These are phyloP conservation scores for Marasmius tenuissimus DNA, from an alignment of 1,284 basidiomycete genomes.

Conservation along the genomic window DNA sequence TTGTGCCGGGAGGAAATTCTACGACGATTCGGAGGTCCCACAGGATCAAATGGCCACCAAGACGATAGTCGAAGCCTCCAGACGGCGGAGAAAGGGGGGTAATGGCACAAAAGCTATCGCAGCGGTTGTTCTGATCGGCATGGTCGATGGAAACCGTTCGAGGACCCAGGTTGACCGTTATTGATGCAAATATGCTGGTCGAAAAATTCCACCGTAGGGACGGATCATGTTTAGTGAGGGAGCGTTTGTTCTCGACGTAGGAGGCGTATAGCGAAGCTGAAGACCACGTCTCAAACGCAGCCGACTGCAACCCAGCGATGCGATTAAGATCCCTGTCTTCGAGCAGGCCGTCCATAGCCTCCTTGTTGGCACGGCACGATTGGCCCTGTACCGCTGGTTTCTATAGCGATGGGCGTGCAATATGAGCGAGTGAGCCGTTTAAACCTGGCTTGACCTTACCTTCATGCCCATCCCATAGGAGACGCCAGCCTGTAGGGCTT, in stretches of 20 bases:
- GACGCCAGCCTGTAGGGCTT: too few species aligned
- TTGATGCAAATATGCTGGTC: conserved; percentile 3
- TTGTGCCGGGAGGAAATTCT: neutral
- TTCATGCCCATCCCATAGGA: neutral
- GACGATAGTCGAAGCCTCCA: neutral
- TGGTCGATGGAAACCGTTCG: conserved; percentile 4
- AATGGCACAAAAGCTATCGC: conserved; percentile 1
- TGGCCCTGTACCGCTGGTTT: neutral
- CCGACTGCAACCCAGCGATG: too few species aligned
- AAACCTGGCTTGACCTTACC: neutral
- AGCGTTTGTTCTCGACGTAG: neutral
- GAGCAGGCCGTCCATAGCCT: too few species aligned
- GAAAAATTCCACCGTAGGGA: neutral
- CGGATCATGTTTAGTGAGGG: neutral
- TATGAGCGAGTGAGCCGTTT: neutral
- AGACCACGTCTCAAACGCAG: too few species aligned
- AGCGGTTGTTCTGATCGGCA: conserved; percentile 3
- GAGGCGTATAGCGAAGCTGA: too few species aligned
- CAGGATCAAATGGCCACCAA: conserved; percentile 1
- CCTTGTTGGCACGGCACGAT: neutral
- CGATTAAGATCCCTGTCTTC: too few species aligned
- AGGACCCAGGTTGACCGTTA: conserved; percentile 5
- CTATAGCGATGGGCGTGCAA: neutral
- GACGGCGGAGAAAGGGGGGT: neutral
- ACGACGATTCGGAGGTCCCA: neutral